phyloP scores from a whole-genome alignment of 2,329 filamentous ascomycete species.

The Plectosphaerella sp. region DNA sequence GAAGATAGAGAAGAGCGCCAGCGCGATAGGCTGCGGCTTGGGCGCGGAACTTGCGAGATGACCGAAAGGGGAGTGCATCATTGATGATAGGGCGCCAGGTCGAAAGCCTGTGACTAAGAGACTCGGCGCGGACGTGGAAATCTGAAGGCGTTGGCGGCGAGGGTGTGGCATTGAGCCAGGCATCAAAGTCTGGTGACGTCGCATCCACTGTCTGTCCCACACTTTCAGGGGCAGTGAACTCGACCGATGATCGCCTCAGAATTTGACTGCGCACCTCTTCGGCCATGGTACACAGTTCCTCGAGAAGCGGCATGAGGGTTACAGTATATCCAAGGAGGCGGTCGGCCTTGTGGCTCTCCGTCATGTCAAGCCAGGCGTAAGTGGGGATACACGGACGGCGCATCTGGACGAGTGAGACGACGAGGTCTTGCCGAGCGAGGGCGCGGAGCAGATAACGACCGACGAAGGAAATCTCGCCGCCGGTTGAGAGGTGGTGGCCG shows the following conservation, averaged over 20 bases:
- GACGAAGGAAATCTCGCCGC: constrained; percentile 17
- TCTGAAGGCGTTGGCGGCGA: neutral
- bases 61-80: constrained; percentile 15
- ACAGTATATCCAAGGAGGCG: constrained; percentile 24
- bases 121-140: constrained; percentile 11
- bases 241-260: too few species aligned
- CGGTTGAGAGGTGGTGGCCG: constrained; percentile 15
- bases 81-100: constrained; percentile 18
- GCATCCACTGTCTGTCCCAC: neutral
- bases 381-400: constrained; percentile 17
- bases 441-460: constrained; percentile 25
- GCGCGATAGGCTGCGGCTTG: constrained; percentile 21
- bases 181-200: neutral
- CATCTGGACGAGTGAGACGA: constrained; percentile 19
- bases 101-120: constrained; percentile 12
- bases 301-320: constrained; percentile 22
- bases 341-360: constrained; percentile 16
- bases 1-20: constrained; percentile 19
- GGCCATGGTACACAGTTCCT: constrained; percentile 20
- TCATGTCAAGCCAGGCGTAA: constrained; percentile 18
- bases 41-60: constrained; percentile 18
- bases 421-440: constrained; percentile 24
- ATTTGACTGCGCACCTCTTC: constrained; percentile 16
- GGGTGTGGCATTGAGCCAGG: neutral
- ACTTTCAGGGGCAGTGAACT: neutral